A percentile compares a stretch with the other conserved stretches of the same genome.
phyloP scores from a whole-genome alignment of 305 asterid genomes.

The Rubia tinctorum region DNA sequence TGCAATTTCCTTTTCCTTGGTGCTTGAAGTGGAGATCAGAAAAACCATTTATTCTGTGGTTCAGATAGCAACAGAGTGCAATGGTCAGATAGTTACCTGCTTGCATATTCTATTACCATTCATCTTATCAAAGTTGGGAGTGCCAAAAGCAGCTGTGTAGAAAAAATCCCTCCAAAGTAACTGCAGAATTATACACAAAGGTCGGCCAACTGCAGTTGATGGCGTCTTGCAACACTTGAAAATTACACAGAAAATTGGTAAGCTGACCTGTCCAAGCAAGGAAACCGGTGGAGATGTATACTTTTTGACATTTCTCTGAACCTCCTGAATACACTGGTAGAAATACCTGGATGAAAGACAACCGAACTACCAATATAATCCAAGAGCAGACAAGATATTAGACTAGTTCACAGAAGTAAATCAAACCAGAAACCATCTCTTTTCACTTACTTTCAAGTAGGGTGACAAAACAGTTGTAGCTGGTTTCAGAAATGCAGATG shows the following conservation, averaged over 20 bases:
- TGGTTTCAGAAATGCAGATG: conserved; percentile 80
- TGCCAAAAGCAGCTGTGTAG: conserved; percentile 81
- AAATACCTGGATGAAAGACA: conserved; percentile 94
- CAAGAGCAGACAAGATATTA: conserved; percentile 31
- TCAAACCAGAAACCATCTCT: conserved; percentile 7
- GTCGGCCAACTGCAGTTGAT: conserved; percentile 18
- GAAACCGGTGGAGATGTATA: conserved; percentile 97
- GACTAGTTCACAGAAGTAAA: conserved; percentile 24
- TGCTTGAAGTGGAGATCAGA: neutral
- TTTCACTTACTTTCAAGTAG: conserved; percentile 70
- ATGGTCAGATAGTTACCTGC: conserved; percentile 48
- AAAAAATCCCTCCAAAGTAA: conserved; percentile 93
- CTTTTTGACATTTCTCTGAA: conserved; percentile 52
- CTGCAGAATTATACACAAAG: conserved; percentile 38
- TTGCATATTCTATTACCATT: conserved; percentile 80
- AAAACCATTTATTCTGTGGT: neutral
- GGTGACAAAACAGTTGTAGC: conserved; percentile 94
- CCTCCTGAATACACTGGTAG: conserved; percentile 84
- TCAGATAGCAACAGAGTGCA: neutral
- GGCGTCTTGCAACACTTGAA: neutral
- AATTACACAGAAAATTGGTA: conserved; percentile 3
- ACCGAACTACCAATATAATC: conserved; percentile 75
- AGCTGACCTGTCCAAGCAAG: conserved; percentile 88
- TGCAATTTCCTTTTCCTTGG: neutral
- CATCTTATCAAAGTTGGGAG: conserved; percentile 84